A percentile compares a stretch with the other conserved stretches of the same genome.
Conservation (phyloP, 305 asterid genomes). For the Fraxinus ornus region DNA sequence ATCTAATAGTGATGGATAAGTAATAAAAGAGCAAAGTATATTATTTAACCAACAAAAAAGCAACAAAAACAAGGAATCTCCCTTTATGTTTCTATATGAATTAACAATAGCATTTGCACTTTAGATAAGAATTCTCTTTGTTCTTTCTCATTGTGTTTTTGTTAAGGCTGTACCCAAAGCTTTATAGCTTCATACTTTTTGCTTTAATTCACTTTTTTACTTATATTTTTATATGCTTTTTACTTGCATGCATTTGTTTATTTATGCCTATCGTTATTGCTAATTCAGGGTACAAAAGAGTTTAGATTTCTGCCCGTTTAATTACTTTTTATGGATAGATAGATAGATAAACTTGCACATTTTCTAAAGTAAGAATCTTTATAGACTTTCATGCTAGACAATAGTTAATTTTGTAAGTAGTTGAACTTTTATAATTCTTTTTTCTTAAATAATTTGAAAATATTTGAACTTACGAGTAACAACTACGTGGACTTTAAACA, state of each 20-base stretch:
- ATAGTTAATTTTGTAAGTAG: background rate
- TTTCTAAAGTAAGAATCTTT: background rate
- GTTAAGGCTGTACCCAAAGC: background rate
- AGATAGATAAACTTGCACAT: background rate
- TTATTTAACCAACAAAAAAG: slow-evolving; percentile 24
- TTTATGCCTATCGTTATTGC: background rate
- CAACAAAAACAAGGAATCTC: slow-evolving; percentile 8
- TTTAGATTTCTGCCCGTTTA: background rate
- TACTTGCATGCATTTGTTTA: background rate
- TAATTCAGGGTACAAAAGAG: background rate
- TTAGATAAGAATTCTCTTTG: background rate
- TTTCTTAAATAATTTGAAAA: background rate
- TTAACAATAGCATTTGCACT: background rate
- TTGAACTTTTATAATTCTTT: background rate
- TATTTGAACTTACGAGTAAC: background rate
- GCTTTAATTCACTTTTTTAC: background rate
- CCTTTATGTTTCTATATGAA: background rate
- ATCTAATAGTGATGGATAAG: background rate
- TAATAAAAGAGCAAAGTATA: slow-evolving; percentile 26
- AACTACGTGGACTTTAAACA: background rate
- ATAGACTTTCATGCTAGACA: background rate
- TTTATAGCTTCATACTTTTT: background rate
- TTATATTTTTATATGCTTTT: background rate
- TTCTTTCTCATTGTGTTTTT: background rate
- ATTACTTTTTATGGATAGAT: background rate